phyloP scores from a whole-genome alignment of 768 basidiomycete species.

The Calocera cornea region DNA sequence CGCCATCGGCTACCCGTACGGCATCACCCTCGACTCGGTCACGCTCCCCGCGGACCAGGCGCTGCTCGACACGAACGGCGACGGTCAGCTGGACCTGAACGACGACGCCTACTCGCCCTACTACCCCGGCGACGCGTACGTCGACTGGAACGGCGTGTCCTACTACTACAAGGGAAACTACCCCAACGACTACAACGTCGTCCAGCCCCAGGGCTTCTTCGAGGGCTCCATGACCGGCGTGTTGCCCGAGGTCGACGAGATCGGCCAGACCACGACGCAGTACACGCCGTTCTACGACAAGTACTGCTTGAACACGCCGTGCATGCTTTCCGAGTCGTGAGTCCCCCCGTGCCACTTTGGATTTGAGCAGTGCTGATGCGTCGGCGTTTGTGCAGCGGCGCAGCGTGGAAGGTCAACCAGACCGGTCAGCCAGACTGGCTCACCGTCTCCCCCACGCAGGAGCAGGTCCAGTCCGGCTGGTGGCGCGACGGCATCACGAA shows the following conservation, averaged over 20 bases:
- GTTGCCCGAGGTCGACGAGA: not conserved
- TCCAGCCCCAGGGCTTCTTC: not conserved
- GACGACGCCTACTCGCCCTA: conserved; percentile 19
- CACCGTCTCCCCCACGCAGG: conserved; percentile 7
- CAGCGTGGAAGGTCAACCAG: not conserved
- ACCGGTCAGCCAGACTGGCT: not conserved
- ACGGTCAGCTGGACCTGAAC: conserved; percentile 13
- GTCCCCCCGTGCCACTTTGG: not conserved
- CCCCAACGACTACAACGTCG: conserved; percentile 2
- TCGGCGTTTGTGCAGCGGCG: not conserved
- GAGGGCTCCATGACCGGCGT: not conserved
- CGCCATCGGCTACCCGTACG: not conserved
- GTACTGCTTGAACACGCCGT: not conserved
- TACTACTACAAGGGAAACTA: conserved; percentile 14
- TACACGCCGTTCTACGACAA: not conserved
- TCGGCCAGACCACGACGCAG: not conserved
- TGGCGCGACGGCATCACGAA: conserved; percentile 17
- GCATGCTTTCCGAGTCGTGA: conserved; percentile 1
- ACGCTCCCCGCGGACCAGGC: conserved; percentile 13
- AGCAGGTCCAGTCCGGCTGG: conserved; percentile 3
- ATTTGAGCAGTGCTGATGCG: not conserved
- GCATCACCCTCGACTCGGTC: not conserved
- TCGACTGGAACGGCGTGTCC: conserved; percentile 22
- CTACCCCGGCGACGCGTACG: conserved; percentile 19
- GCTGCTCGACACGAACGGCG: conserved; percentile 18